These are phyloP conservation scores for Anisodus tanguticus DNA, from an alignment of 257 asterid genomes.

Conservation along the genomic window DNA sequence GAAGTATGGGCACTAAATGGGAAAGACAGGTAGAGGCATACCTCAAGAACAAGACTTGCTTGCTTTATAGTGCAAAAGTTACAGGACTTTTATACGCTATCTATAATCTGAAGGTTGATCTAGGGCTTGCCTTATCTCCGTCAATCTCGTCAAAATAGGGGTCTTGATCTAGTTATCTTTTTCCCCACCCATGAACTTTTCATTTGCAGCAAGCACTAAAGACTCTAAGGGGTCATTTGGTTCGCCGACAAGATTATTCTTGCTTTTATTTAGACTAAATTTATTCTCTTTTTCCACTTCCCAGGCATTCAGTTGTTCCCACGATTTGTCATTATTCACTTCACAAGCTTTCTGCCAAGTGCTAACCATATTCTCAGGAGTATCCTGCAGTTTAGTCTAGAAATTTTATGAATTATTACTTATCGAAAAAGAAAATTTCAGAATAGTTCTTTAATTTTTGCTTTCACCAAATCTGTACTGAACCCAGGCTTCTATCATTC, in stretches of 20 bases:
- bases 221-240: too few relatives aligned
- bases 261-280: not conserved
- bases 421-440: not conserved
- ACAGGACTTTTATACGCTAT: too few relatives aligned
- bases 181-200: too few relatives aligned
- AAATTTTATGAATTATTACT: not conserved
- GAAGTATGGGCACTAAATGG: not conserved
- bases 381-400: not conserved
- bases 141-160: not conserved
- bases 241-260: not conserved
- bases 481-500: not conserved
- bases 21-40: not conserved
- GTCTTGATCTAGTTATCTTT: too few relatives aligned
- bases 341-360: not conserved
- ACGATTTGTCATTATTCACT: not conserved
- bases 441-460: not conserved
- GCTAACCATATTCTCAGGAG: not conserved
- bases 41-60: not conserved
- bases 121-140: not conserved
- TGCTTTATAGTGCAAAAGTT: not conserved
- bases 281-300: not conserved
- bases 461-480: not conserved
- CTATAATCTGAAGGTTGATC: not conserved
- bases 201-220: too few relatives aligned
- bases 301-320: not conserved